Conservation (phyloP, 306 rosid species). For the Adenanthera pavonina region DNA sequence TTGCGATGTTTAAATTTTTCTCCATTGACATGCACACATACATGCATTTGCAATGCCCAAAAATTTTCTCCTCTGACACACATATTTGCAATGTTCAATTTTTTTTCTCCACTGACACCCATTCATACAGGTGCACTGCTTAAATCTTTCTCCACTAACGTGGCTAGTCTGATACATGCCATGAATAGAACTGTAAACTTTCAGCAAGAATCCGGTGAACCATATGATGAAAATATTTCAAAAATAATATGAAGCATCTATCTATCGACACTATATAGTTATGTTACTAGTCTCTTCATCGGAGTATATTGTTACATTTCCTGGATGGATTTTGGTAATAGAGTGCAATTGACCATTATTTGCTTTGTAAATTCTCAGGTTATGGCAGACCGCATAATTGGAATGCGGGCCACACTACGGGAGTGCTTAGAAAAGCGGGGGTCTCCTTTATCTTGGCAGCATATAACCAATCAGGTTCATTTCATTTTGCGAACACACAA, state of each 20-base stretch:
- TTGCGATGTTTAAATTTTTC: not conserved
- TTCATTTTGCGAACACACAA: constrained; percentile 24
- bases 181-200: not conserved
- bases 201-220: not conserved
- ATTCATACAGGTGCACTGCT: not conserved
- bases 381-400: constrained; percentile 96
- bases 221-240: not conserved
- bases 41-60: not conserved
- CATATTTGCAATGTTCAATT: not conserved
- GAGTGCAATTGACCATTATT: constrained; percentile 26
- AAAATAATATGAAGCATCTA: constrained; percentile 9
- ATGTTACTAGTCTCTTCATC: not conserved
- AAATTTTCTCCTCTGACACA: not conserved
- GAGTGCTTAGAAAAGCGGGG: constrained; percentile 79
- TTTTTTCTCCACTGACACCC: too few relatives aligned
- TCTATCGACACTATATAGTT: not conserved
- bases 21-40: not conserved
- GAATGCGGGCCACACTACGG: constrained; percentile 74
- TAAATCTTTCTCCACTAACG: not conserved
- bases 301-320: not conserved
- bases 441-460: constrained; percentile 84
- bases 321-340: not conserved
- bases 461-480: constrained; percentile 80
- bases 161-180: not conserved
- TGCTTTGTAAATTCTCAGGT: constrained; percentile 51